Base-by-base conservation (phyloP, 2,329 filamentous ascomycete species). In the Sporothrix dimorphospora region DNA sequence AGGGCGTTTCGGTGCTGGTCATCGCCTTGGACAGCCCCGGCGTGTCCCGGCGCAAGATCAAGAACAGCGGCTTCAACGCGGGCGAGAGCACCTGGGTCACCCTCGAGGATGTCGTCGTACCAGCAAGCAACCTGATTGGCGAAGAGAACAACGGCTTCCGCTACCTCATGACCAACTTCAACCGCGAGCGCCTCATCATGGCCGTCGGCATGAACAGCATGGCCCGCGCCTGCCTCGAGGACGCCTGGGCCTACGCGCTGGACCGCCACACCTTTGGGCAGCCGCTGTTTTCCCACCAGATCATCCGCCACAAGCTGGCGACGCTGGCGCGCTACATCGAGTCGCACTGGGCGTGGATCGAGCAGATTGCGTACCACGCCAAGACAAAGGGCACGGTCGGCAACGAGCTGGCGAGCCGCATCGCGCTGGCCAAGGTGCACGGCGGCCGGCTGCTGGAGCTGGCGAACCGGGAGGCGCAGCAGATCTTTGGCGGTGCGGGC, bases 11-110 rank as follows among this genome's bases (percentile, higher is more conserved):
- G 0, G 81, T 90, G 1, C 79, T 91, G 1, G 85, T 90, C 3
- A 87, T 90, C 30, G 84, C 88, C 0, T 80, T 86, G 40, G 78
- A 82, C 55, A 77, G 80, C 0, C 79, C 82, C 2, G 88, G 88
- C n/a, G 80, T 90, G 7, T 81, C 82, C 1, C 82, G 82, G 68
- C 82, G 87, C 24, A 85, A 82, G 68, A 90, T 92, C 79, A 80
- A 85, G 69, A 92, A 92, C 78, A 89, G 86, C 34, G 90, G 90
- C 3, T 88, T 91, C n/a, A 87, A 89, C 76, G 89, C 88, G 5
- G 90, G 89, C 53, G 89, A 89, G 21, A 72, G 86, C 4, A 87
- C 85, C 0, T 88, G 85, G 74, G 83, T 89, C 66, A 84, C 85
- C 24, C 81, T 89, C 24, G 86, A 89, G 61, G 81, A 88, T 72